Evolutionary conservation across 768 basidiomycete species (phyloP).

Genomic region (Tylopilus cervinicoccineus): DNA sequence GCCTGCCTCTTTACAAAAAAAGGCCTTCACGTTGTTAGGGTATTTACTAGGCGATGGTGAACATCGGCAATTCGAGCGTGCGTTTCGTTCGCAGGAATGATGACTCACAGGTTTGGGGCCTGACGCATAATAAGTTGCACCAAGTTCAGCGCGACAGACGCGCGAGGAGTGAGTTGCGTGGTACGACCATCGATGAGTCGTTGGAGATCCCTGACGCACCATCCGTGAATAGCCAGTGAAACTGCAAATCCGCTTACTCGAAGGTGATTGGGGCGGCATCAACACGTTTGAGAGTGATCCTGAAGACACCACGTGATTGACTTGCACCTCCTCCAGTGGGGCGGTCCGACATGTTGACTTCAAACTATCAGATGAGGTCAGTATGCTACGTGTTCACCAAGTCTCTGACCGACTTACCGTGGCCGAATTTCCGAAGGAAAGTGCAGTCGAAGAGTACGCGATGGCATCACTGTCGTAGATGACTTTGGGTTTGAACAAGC

Average conservation of each 20-base stretch:
- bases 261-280: conserved; percentile 35
- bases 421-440: conserved; percentile 30
- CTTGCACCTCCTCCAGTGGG: conserved; percentile 10
- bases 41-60: conserved; percentile 31
- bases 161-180: conserved; percentile 24
- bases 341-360: conserved; percentile 32
- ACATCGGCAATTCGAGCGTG: neutral
- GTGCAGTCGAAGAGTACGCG: conserved; percentile 34
- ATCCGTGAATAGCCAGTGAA: neutral
- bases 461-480: conserved; percentile 47
- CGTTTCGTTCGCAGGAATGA: neutral
- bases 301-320: conserved; percentile 25
- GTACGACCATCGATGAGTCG: conserved; percentile 23
- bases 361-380: conserved; percentile 28
- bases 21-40: conserved; percentile 44
- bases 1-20: conserved; percentile 37
- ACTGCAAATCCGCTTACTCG: conserved; percentile 22
- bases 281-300: conserved; percentile 36
- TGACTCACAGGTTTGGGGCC: conserved; percentile 40
- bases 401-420: conserved; percentile 22
- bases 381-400: neutral
- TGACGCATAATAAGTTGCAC: conserved; percentile 49
- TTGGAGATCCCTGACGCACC: conserved; percentile 21
- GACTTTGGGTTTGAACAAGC: conserved; percentile 37
- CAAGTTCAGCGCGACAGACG: conserved; percentile 40